Conservation (phyloP, 2,329 filamentous ascomycete genomes). For the Arthrobotrys megalospora region DNA sequence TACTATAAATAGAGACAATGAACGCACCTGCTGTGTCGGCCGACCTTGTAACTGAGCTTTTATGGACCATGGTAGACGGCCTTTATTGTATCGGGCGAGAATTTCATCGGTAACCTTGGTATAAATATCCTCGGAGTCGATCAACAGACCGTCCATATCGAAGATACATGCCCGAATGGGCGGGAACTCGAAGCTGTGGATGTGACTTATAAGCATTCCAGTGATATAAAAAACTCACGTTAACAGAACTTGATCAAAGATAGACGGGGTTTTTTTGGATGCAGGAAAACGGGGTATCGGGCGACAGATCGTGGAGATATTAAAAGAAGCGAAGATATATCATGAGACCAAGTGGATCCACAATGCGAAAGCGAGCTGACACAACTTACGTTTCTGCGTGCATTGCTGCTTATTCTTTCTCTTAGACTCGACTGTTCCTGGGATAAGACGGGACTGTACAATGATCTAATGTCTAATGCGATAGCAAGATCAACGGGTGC, state of each 20-base stretch:
- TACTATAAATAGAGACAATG: not conserved
- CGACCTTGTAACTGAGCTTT: slow-evolving; percentile 85
- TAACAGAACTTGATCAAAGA: not conserved
- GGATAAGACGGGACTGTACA: not conserved
- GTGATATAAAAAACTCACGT: not conserved
- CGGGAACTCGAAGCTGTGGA: slow-evolving; percentile 71
- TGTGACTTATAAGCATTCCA: slow-evolving; percentile 55
- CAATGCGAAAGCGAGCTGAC: slow-evolving; percentile 9
- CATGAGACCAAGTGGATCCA: slow-evolving; percentile 11
- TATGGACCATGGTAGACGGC: slow-evolving; percentile 91
- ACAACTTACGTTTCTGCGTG: slow-evolving; percentile 52
- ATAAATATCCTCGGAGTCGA: slow-evolving; percentile 94
- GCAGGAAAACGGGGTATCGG: not conserved
- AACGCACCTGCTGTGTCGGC: slow-evolving; percentile 71
- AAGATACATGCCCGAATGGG: slow-evolving; percentile 92
- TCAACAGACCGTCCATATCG: slow-evolving; percentile 97
- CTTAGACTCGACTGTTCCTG: not conserved
- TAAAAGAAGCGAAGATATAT: slow-evolving; percentile 3
- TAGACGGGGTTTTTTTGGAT: not conserved
- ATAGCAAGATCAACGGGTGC: not conserved
- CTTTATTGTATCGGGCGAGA: slow-evolving; percentile 80
- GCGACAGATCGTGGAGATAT: slow-evolving; percentile 11
- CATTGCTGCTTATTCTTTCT: slow-evolving; percentile 11
- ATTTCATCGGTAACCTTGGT: slow-evolving; percentile 86
- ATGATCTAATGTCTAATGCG: slow-evolving; percentile 1